Evolutionary conservation across 106 monocot genomes (phyloP), one percentile per base, ranked within the genome.

Genomic region (Alisma plantagoaquatica): DNA sequence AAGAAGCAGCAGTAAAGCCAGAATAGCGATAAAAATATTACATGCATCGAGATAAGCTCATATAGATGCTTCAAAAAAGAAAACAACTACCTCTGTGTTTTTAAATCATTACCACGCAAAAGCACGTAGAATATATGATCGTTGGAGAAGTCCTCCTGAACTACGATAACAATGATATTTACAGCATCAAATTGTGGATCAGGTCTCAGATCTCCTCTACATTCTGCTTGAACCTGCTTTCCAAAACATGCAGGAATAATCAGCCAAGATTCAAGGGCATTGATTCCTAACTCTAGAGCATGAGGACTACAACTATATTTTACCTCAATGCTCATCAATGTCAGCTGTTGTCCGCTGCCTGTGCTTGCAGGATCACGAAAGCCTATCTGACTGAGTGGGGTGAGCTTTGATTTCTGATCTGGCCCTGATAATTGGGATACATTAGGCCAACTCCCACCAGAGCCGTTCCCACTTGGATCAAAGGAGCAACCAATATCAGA

Each of bases 321-420:
- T 51, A 96, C 88, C 94, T 96, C 94, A 16, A 96, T 51, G 65
- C 94, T 96, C 46, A 96, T 54, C 51, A 81, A 15, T 47, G 84
- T 88, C 29, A 96, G 57, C 45, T 96, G 88, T 54, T 96, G 94
- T 33, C 84, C 88, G 64, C 65, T 30, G 59, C 84, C 88, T 58
- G 57, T 4, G 53, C 76, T 78, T 29, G 94, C 94, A 68, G 84
- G 75, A 56, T 88, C 94, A 43, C 80, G 63, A 56, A 96, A 96
- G 61, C 94, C 88, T 43, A 78, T 80, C 71, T 96, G 94, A 76
- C 94, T 96, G 9, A 96, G 62, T 61, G 94, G 94, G 10, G 94
- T 96, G 18, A 77, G 75, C 57, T 73, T 65, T 24, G 70, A 63
- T 64, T 75, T 96, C 52, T 61, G 68, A 53, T 75, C 63, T 48